phyloP scores from a whole-genome alignment of 371 early-diverging fungal species.

The Rhizopus delemar region DNA sequence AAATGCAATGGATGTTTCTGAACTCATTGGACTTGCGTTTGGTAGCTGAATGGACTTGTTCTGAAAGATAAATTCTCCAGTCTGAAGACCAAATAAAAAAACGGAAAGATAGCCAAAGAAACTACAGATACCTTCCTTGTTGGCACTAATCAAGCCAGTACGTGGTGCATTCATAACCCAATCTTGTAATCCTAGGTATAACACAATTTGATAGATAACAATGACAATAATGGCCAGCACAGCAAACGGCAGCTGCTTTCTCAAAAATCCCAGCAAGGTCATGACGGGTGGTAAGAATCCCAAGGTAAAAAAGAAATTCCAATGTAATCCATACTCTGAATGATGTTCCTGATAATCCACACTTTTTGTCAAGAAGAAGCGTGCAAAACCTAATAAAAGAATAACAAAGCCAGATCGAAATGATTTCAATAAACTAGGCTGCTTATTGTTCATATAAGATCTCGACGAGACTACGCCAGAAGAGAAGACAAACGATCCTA shows the following conservation, averaged over 20 bases:
- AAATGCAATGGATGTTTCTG: not conserved
- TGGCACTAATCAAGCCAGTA: conserved; percentile 75
- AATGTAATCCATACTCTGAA: conserved; percentile 95
- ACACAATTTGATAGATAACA: conserved; percentile 61
- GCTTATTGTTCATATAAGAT: conserved; percentile 35
- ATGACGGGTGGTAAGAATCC: conserved; percentile 82
- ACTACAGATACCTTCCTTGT: conserved; percentile 91
- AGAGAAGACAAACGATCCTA: conserved; percentile 83
- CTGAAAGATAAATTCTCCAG: conserved; percentile 49
- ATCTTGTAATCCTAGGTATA: conserved; percentile 62
- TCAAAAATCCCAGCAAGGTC: conserved; percentile 52
- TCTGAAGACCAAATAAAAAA: conserved; percentile 71
- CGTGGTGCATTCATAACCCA: conserved; percentile 84
- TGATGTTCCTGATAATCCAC: conserved; percentile 92
- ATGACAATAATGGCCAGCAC: conserved; percentile 50
- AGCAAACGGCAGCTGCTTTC: conserved; percentile 42
- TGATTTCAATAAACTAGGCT: conserved; percentile 24
- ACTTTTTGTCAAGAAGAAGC: conserved; percentile 74
- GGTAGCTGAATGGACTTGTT: not conserved
- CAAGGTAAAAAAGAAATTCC: conserved; percentile 98
- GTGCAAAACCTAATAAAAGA: conserved; percentile 69
- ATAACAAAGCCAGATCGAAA: conserved; percentile 62
- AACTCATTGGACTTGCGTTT: not conserved
- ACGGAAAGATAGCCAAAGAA: conserved; percentile 81
- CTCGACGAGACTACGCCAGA: conserved; percentile 74